Base-by-base conservation (phyloP, 2,329 filamentous ascomycete genomes). In the Microdochium nivale region DNA sequence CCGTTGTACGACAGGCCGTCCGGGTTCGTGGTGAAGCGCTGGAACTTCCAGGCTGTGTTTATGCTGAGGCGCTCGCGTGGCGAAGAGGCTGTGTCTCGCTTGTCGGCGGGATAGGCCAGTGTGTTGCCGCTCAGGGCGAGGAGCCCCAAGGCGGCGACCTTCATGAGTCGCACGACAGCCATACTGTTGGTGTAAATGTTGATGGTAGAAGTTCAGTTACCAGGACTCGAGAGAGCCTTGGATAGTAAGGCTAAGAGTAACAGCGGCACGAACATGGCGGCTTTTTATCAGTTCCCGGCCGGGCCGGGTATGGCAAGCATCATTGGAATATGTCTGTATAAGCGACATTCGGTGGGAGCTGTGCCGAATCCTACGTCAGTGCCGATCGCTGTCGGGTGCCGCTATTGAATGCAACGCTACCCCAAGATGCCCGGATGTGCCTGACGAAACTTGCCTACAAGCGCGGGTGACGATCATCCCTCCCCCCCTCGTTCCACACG, bases 1-100 rank as follows among this genome's bases (percentile, higher is more conserved):
- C 51, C 44, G 51, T 52, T 53, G 54, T 70, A 70, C 0, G 63
- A 65, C 1, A 70, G 57, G 2, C 53, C 56, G 55, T 70, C 68
- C 0, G 67, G 66, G 49, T 63, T 67, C 24, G 58, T 54, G 8
- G 57, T 60, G 53, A 68, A 69, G 50, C 66, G 65, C 8, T 58
- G 54, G 52, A 70, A 70, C 21, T 58, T 57, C 68, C 68, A 70
- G 43, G 54, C 61, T 5, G 54, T 52, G 54, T 68, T 68, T 54
- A 70, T 50, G 50, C 63, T 65, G 40, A 61, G 51, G 25, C 67
- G 67, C 53, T 67, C 62, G 25, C 67, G 65, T 23, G 40, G 40
- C 5, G 40, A 44, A 3, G 40, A 21, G 40, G 3, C 13, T 13
- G 4, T 19, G n/a, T 25, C 32, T 9, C 23, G 5, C 7, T 5